A percentile compares a stretch with the other conserved stretches of the same genome.
Evolutionary conservation across 768 basidiomycete species (phyloP).

Genomic region (Russula emetica): DNA sequence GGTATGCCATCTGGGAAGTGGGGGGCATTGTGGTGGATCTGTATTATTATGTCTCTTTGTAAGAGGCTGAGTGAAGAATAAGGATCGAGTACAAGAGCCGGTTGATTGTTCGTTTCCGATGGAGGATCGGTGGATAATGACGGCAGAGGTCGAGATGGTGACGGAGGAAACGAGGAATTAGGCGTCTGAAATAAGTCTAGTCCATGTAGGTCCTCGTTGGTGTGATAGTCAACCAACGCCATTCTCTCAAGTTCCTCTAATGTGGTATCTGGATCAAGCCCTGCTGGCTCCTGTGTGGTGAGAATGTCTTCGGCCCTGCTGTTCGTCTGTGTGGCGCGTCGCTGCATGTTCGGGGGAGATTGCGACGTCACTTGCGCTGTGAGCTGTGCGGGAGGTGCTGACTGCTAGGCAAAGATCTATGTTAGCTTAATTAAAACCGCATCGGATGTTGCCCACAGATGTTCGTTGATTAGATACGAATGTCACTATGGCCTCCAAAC

Average conservation of each 20-base stretch:
- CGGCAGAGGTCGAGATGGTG: background rate
- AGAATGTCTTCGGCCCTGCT: background rate
- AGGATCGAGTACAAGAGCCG: conserved; percentile 23
- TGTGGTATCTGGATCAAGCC: background rate
- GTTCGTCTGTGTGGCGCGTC: background rate
- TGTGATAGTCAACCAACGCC: background rate
- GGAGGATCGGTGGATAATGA: background rate
- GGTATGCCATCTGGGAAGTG: conserved; percentile 21
- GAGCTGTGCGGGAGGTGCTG: background rate
- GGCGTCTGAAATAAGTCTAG: background rate
- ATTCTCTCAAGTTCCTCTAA: conserved; percentile 7
- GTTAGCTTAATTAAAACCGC: background rate
- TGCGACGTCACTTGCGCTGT: background rate
- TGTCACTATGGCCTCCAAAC: conserved; percentile 42
- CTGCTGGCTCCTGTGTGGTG: background rate
- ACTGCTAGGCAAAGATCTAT: background rate
- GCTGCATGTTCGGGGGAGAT: background rate
- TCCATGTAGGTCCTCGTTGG: background rate
- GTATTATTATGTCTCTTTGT: conserved; percentile 24
- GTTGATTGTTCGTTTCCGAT: background rate
- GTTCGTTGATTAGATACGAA: conserved; percentile 36
- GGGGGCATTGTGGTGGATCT: conserved; percentile 23
- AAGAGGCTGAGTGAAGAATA: conserved; percentile 24
- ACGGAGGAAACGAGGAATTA: background rate
- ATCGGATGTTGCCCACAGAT: conserved; percentile 24